Conservation (phyloP, 1,284 basidiomycete genomes). For the Apiotrichum gracile region DNA sequence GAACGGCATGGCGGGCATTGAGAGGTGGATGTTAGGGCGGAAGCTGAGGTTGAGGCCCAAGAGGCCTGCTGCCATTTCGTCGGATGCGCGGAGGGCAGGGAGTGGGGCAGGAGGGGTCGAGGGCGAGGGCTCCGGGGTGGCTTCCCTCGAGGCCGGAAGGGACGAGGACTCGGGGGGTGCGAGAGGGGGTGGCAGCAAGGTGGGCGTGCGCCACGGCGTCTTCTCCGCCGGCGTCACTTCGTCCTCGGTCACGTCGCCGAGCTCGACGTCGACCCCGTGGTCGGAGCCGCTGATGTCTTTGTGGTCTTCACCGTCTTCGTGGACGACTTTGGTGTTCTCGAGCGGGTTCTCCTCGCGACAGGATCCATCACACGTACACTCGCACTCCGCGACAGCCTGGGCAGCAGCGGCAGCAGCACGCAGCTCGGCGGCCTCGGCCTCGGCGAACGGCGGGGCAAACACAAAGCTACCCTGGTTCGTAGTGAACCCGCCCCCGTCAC, state of each 20-base stretch:
- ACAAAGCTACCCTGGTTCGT: neutral
- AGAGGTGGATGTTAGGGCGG: neutral
- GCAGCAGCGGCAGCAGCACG: neutral
- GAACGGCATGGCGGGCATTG: too few relatives aligned
- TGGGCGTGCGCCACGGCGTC: neutral
- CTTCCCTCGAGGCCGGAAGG: too few relatives aligned
- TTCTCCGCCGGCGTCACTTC: neutral
- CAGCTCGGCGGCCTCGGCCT: neutral
- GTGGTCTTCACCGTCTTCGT: too few relatives aligned
- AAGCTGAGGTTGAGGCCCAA: neutral
- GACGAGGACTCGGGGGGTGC: too few relatives aligned
- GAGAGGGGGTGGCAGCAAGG: too few relatives aligned
- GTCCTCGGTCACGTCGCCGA: neutral
- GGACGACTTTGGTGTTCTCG: too few relatives aligned
- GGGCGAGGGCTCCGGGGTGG: too few relatives aligned
- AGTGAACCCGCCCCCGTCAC: neutral
- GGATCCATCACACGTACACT: too few relatives aligned
- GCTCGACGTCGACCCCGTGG: neutral
- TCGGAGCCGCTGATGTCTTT: too few relatives aligned
- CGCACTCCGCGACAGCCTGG: too few relatives aligned
- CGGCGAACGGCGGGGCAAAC: neutral
- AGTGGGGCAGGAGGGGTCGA: too few relatives aligned
- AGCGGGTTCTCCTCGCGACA: too few relatives aligned
- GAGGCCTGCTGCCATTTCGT: neutral
- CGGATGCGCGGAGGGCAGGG: neutral